These are phyloP conservation scores for Venturia asperata DNA, from an alignment of 2,329 filamentous ascomycete genomes.

Conservation along the genomic window DNA sequence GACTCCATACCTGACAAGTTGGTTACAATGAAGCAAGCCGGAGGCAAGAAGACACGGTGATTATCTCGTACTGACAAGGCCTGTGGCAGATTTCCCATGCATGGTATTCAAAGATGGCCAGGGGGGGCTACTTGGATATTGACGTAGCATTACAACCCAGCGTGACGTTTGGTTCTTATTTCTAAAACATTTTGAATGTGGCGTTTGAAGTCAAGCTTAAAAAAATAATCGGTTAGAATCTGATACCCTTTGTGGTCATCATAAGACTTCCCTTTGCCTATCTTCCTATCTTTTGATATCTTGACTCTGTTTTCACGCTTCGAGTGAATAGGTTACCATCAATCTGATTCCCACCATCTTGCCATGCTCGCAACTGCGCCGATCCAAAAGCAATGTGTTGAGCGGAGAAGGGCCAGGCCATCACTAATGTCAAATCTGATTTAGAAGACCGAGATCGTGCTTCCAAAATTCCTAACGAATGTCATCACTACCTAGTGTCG, in stretches of 20 bases:
- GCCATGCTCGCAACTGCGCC: no score
- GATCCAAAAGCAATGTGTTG: no score
- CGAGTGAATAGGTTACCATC: no score
- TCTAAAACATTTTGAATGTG: not conserved
- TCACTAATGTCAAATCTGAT: no score
- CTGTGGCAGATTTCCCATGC: not conserved
- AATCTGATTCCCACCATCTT: no score
- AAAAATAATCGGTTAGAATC: not conserved
- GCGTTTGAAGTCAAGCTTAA: not conserved
- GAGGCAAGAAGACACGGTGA: not conserved
- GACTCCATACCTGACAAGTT: not conserved
- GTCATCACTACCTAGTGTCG: no score
- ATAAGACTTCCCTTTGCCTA: no score
- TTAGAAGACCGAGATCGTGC: no score
- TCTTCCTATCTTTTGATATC: no score
- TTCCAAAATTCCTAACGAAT: no score
- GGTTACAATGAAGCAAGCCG: constrained; percentile 5
- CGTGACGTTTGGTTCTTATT: not conserved
- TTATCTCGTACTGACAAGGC: not conserved
- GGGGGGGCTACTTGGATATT: not conserved
- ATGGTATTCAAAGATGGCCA: not conserved
- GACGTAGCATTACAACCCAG: not conserved
- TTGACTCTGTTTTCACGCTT: no score
- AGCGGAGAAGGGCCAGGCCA: no score
- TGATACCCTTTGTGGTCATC: not conserved